phyloP scores from a whole-genome alignment of 2,329 filamentous ascomycete genomes.

The Calonectria pseudoreteaudii region DNA sequence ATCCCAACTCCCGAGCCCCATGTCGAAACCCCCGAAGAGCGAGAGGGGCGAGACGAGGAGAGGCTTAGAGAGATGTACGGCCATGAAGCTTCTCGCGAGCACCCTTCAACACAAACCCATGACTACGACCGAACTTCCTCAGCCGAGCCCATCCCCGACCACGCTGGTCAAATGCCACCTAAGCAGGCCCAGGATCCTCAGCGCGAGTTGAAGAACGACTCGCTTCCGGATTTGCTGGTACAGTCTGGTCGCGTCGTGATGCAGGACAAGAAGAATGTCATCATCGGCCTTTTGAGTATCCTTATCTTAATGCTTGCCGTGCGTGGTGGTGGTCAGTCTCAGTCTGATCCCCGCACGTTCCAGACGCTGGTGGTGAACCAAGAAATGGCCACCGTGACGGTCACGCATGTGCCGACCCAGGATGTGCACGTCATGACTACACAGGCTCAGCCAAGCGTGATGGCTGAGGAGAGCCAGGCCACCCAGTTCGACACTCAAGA shows the following conservation, averaged over 20 bases:
- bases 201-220: constrained; percentile 53
- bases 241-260: constrained; percentile 66
- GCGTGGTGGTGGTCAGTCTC: constrained; percentile 37
- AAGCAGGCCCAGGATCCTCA: constrained; percentile 22
- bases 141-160: constrained; percentile 48
- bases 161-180: constrained; percentile 18
- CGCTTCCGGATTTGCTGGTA: constrained; percentile 65
- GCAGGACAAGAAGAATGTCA: constrained; percentile 69
- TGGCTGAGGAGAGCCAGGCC: constrained; percentile 38
- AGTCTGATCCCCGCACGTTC: constrained; percentile 41
- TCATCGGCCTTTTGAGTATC: constrained; percentile 65
- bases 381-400: constrained; percentile 41
- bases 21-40: constrained; percentile 43
- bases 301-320: constrained; percentile 66
- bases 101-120: constrained; percentile 15
- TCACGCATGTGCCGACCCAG: constrained; percentile 33
- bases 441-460: neutral
- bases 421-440: constrained; percentile 19
- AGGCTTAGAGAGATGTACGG: constrained; percentile 65
- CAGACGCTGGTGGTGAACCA: constrained; percentile 44
- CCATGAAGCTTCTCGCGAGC: constrained; percentile 7
- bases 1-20: constrained; percentile 21
- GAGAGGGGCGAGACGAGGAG: constrained; percentile 59
- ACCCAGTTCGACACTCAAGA: neutral
- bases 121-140: constrained; percentile 21